Percentiles rank a stretch among this genome's conserved stretches.
phyloP scores from a whole-genome alignment of 306 rosid species.

The Mimosa bimucronata region DNA sequence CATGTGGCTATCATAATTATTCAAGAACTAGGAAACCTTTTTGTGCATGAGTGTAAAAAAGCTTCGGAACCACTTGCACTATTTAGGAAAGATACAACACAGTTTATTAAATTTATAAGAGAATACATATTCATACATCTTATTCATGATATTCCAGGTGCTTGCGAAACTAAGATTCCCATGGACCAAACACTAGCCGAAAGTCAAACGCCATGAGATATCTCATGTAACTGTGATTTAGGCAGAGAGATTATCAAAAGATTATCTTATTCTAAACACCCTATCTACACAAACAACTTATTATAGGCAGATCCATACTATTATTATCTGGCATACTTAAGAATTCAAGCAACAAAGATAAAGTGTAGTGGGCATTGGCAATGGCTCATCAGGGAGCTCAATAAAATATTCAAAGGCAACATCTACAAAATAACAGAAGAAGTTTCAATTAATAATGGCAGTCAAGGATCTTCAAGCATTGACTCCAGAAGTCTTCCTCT shows the following conservation, averaged over 20 bases:
- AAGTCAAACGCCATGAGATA: constrained; percentile 23
- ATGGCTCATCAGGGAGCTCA: background rate
- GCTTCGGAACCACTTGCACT: background rate
- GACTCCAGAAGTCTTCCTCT: constrained; percentile 22
- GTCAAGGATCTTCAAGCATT: constrained; percentile 33
- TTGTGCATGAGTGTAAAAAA: background rate
- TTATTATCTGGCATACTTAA: constrained; percentile 2
- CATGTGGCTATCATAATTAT: background rate
- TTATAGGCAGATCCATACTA: background rate
- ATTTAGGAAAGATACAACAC: background rate
- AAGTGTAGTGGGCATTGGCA: too few relatives aligned
- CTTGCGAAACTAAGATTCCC: background rate
- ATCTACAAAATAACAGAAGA: constrained; percentile 6
- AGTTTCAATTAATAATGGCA: constrained; percentile 23
- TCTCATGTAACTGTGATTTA: constrained; percentile 20
- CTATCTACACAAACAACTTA: background rate
- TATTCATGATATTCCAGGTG: background rate
- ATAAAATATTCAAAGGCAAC: background rate
- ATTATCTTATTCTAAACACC: constrained; percentile 10
- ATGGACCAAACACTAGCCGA: background rate
- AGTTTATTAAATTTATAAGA: background rate
- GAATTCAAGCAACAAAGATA: background rate
- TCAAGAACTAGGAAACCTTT: background rate
- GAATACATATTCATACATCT: background rate
- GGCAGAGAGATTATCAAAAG: constrained; percentile 8